phyloP scores from a whole-genome alignment of 305 asterid species.

The Fraxinus xanthoxyloides region DNA sequence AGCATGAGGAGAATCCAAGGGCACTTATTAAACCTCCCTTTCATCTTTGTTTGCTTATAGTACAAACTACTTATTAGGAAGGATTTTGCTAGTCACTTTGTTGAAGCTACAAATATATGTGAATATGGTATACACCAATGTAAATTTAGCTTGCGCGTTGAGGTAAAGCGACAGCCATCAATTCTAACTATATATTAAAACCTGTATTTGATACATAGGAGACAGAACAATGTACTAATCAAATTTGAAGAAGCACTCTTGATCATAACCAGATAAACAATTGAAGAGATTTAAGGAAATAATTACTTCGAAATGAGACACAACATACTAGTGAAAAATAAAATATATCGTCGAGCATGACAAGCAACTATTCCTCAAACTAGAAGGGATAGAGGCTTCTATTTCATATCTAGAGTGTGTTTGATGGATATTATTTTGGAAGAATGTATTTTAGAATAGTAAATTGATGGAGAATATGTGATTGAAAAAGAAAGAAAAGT shows the following conservation, averaged over 20 bases:
- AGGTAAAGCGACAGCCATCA: not conserved
- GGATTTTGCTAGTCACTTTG: conserved; percentile 6
- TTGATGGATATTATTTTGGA: too few species aligned
- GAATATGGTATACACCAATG: not conserved
- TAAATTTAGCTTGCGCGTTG: not conserved
- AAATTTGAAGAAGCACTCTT: not conserved
- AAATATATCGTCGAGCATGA: not conserved
- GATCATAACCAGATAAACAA: not conserved
- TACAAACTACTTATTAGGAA: not conserved
- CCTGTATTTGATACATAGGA: not conserved
- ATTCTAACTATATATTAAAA: too few species aligned
- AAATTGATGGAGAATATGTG: too few species aligned
- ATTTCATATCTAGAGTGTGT: not conserved
- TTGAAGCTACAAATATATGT: not conserved
- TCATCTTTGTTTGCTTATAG: not conserved
- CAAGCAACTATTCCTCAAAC: not conserved
- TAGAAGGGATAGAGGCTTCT: not conserved
- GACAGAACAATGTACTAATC: not conserved
- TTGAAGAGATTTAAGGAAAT: not conserved
- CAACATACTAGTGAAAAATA: not conserved
- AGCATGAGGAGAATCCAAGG: not conserved
- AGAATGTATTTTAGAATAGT: too few species aligned
- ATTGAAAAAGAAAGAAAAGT: too few species aligned
- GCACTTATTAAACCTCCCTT: not conserved
- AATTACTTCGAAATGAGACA: not conserved